Percentiles rank a stretch among this genome's conserved stretches.
phyloP scores from a whole-genome alignment of 2,329 filamentous ascomycete species.

The Claviceps sp. region DNA sequence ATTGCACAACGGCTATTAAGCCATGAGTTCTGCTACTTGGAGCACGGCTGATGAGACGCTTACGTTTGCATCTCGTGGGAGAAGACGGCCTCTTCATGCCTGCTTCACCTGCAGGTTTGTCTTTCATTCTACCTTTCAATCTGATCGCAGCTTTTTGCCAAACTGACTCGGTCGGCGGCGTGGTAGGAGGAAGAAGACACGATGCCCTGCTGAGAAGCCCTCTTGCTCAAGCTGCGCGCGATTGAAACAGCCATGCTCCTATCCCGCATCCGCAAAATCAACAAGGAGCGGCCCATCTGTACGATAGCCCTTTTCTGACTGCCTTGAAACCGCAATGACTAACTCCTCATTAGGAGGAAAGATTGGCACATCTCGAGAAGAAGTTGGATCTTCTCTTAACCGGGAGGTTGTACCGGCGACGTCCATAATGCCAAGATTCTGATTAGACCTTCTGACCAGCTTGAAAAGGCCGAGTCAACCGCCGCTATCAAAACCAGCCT shows the following conservation, averaged over 20 bases:
- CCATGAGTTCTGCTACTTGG: slow-evolving; percentile 12
- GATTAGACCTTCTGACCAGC: slow-evolving; percentile 15
- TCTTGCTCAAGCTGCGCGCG: slow-evolving; percentile 36
- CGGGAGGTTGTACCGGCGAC: slow-evolving; percentile 20
- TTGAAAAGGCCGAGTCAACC: slow-evolving; percentile 15
- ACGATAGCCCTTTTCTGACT: slow-evolving; percentile 10
- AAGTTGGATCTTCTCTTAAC: slow-evolving; percentile 37
- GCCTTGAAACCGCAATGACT: neutral
- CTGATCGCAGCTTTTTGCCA: neutral
- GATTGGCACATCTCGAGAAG: slow-evolving; percentile 36
- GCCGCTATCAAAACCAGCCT: slow-evolving; percentile 14
- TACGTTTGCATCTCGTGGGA: slow-evolving; percentile 16
- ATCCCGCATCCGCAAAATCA: slow-evolving; percentile 24
- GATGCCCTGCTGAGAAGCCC: slow-evolving; percentile 38
- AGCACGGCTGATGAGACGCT: slow-evolving; percentile 18
- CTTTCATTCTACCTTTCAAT: neutral
- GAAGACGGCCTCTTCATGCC: slow-evolving; percentile 27
- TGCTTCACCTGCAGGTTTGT: slow-evolving; percentile 35
- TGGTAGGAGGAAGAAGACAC: slow-evolving; percentile 32
- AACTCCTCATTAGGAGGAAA: slow-evolving; percentile 26
- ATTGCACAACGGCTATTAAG: neutral
- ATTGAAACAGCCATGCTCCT: slow-evolving; percentile 33
- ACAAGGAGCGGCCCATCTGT: slow-evolving; percentile 30
- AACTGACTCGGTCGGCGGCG: neutral
- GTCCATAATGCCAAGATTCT: slow-evolving; percentile 2